Evolutionary conservation across 2,329 filamentous ascomycete species (phyloP), one percentile per base, ranked within the genome.

Genomic region (Monosporascus sp.): DNA sequence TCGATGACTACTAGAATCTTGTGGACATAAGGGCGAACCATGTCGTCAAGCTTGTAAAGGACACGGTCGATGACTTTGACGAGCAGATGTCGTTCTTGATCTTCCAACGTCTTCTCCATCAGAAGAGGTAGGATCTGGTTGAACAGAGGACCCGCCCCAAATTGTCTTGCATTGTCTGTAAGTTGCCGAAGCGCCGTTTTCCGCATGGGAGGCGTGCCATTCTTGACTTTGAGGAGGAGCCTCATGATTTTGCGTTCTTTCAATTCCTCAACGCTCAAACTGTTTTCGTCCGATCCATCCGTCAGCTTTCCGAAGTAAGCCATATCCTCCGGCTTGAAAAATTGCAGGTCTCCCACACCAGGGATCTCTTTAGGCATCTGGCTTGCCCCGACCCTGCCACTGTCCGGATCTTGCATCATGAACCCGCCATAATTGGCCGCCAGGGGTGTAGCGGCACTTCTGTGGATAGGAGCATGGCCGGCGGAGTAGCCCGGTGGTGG

Each of bases 171-270:
- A 70, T 99, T 99, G 71, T 99, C 94, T 19, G 94, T 99, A 57
- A 99, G 85, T 71, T 99, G 94, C 73, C 94, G 88, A 64, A 99
- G 82, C 24, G 94, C 94, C 37, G 94, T 99, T 80, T 99, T 99
- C 74, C 94, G 83, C 94, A 97, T 97, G 0, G 94, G 93, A 26
- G 94, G 94, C 41, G 94, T 97, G 66, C 94, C 94, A 69, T 99
- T 99, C 82, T 99, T 99, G 78, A 99, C 93, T 75, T 99, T 99
- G 53, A 99, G 81, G 46, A 99, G 78, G 52, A 99, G 76, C 61
- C 94, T 83, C 94, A 99, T 97, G 67, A 99, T 99, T 75, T 99
- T 99, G 57, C 94, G 84, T 73, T 99, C 93, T 73, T 99, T 97
- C 50, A 99, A 76, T 66, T 99, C 93, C 48, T 99, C 94, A 9